Conservation (phyloP, 2,329 filamentous ascomycete species). For the Colletotrichum liriopes region DNA sequence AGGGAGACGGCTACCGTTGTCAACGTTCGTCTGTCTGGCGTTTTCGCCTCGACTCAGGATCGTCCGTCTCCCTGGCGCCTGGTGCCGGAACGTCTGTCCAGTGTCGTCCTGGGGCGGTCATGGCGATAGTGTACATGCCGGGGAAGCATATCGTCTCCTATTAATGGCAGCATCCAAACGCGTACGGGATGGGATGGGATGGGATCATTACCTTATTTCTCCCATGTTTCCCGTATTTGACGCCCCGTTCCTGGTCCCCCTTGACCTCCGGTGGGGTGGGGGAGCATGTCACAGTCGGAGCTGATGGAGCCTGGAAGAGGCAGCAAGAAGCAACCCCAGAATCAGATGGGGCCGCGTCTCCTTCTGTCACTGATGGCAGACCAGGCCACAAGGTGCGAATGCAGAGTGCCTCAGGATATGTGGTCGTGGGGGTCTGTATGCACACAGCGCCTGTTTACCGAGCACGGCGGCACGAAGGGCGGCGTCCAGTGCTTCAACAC, state of each 20-base stretch:
- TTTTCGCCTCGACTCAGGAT: slow-evolving; percentile 6
- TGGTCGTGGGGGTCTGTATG: neutral
- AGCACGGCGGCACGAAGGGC: slow-evolving; percentile 16
- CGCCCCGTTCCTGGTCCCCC: slow-evolving; percentile 25
- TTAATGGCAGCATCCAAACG: slow-evolving; percentile 24
- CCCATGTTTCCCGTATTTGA: slow-evolving; percentile 41
- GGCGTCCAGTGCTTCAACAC: slow-evolving; percentile 15
- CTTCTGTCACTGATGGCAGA: slow-evolving; percentile 23
- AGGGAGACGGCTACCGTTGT: slow-evolving; percentile 5
- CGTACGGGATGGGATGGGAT: slow-evolving; percentile 23
- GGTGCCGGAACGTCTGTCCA: neutral
- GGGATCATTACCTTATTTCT: slow-evolving; percentile 39
- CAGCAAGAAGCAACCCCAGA: slow-evolving; percentile 35
- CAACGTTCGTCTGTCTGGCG: slow-evolving; percentile 17
- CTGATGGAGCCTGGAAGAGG: slow-evolving; percentile 23
- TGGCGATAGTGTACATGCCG: slow-evolving; percentile 2
- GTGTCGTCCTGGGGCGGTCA: slow-evolving; percentile 4
- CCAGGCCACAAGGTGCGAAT: slow-evolving; percentile 2
- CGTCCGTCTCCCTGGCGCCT: slow-evolving; percentile 10
- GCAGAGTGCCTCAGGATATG: neutral
- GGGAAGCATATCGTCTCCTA: slow-evolving; percentile 14
- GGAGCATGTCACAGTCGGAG: slow-evolving; percentile 36
- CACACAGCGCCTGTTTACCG: slow-evolving; percentile 26
- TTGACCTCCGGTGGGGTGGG: slow-evolving; percentile 17
- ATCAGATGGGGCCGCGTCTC: slow-evolving; percentile 28